A percentile compares a stretch with the other conserved stretches of the same genome.
These are phyloP conservation scores for Penicillium chermesinum DNA, from an alignment of 495 filamentous ascomycete species.

Conservation along the genomic window DNA sequence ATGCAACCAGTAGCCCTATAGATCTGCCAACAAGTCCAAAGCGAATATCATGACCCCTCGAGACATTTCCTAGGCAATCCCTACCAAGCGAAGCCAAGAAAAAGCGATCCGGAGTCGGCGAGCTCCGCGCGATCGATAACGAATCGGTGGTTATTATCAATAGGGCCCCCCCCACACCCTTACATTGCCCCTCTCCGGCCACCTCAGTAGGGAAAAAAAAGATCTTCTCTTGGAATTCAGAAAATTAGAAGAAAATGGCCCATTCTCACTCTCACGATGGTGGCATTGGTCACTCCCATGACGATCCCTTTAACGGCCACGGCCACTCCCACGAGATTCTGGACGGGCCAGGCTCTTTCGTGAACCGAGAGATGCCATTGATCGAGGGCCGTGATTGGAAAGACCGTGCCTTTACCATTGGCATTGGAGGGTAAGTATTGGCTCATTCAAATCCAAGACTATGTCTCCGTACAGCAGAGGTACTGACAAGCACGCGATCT, in stretches of 20 bases:
- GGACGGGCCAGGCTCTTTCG: constrained; percentile 85
- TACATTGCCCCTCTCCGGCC: constrained; percentile 21
- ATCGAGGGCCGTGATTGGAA: constrained; percentile 82
- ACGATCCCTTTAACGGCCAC: constrained; percentile 68
- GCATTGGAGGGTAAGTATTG: constrained; percentile 82
- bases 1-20: too few species aligned
- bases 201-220: background rate
- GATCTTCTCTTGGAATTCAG: constrained; percentile 1
- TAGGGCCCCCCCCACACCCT: too few species aligned
- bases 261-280: constrained; percentile 56
- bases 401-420: constrained; percentile 88
- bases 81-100: too few species aligned
- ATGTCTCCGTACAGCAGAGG: background rate
- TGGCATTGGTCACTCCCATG: constrained; percentile 54
- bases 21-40: too few species aligned
- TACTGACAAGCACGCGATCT: constrained; percentile 3
- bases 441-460: background rate
- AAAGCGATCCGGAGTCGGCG: too few species aligned
- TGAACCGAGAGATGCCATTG: constrained; percentile 89
- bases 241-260: constrained; percentile 22
- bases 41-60: too few species aligned
- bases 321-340: constrained; percentile 95
- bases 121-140: constrained; percentile 22
- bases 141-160: constrained; percentile 18
- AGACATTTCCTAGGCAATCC: too few species aligned